These are phyloP conservation scores for Rhodotorula kratochvilovae DNA, from an alignment of 768 basidiomycete species.

Conservation along the genomic window DNA sequence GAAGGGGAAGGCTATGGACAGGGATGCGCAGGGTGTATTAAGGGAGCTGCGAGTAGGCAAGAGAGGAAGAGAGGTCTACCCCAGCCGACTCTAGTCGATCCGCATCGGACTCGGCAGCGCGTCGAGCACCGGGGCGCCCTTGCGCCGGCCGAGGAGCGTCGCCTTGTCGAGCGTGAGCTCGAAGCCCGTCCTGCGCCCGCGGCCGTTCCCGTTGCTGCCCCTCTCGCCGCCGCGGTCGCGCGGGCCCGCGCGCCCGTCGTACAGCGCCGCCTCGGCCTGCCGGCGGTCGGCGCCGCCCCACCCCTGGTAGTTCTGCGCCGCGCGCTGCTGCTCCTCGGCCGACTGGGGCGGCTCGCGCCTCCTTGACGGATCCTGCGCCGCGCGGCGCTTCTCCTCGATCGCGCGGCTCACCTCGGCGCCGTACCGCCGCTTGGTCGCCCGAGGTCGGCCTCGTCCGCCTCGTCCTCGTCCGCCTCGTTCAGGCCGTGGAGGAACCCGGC, in stretches of 20 bases:
- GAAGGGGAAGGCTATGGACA: too few species aligned
- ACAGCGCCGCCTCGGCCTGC: constrained; percentile 52
- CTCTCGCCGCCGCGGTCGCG: constrained; percentile 55
- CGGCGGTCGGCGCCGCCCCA: constrained; percentile 51
- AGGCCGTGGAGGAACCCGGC: constrained; percentile 78
- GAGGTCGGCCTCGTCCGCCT: constrained; percentile 54
- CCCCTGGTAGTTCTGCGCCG: constrained; percentile 48
- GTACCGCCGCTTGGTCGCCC: constrained; percentile 53
- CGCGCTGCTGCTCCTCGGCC: constrained; percentile 38
- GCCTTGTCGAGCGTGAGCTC: constrained; percentile 82
- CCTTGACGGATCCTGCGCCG: constrained; percentile 47
- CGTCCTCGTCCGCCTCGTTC: constrained; percentile 84
- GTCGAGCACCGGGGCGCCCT: constrained; percentile 21
- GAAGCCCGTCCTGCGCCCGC: constrained; percentile 52
- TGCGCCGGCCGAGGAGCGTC: constrained; percentile 66
- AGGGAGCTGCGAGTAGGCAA: neutral
- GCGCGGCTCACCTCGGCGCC: constrained; percentile 49
- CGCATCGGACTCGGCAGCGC: constrained; percentile 18
- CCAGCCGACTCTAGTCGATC: constrained; percentile 7
- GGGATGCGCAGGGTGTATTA: neutral
- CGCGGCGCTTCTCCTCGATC: constrained; percentile 49
- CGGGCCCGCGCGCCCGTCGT: constrained; percentile 67
- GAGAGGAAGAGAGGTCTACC: too few species aligned
- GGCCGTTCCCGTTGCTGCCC: constrained; percentile 29
- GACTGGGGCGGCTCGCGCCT: constrained; percentile 31